phyloP scores from a whole-genome alignment of 2,329 filamentous ascomycete genomes.

The Colletotrichum plurivorum region DNA sequence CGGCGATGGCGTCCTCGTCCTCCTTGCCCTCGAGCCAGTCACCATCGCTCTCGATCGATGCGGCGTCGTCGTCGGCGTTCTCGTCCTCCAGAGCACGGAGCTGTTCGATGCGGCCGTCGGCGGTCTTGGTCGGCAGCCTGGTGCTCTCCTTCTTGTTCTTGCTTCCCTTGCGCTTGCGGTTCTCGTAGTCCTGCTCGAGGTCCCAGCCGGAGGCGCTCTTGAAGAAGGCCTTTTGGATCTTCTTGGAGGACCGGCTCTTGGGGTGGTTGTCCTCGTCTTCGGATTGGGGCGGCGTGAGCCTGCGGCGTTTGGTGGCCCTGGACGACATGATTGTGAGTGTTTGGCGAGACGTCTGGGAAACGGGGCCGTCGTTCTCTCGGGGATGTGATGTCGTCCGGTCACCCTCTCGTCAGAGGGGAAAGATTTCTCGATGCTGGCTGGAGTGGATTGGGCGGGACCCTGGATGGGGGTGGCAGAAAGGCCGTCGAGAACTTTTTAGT shows the following conservation, averaged over 20 bases:
- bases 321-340: constrained; percentile 57
- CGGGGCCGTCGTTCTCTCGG: not conserved
- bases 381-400: not conserved
- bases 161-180: constrained; percentile 79
- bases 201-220: constrained; percentile 87
- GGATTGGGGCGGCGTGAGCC: constrained; percentile 66
- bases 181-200: constrained; percentile 92
- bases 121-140: constrained; percentile 88
- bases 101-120: constrained; percentile 79
- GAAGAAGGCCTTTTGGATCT: constrained; percentile 76
- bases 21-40: constrained; percentile 75
- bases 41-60: constrained; percentile 69
- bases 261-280: constrained; percentile 58
- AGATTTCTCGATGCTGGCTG: constrained; percentile 36
- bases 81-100: constrained; percentile 67
- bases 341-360: constrained; percentile 14
- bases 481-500: constrained; percentile 32
- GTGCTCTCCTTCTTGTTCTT: constrained; percentile 82
- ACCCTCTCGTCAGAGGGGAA: constrained; percentile 11
- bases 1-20: constrained; percentile 69
- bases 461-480: constrained; percentile 36
- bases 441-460: constrained; percentile 19
- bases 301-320: constrained; percentile 69
- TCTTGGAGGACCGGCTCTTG: constrained; percentile 49
- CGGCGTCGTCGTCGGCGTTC: constrained; percentile 73